Evolutionary conservation across 805 yeast genomes (phyloP), one percentile per base, ranked within the genome.

Genomic region (Nakazawaea wyomingensis): DNA sequence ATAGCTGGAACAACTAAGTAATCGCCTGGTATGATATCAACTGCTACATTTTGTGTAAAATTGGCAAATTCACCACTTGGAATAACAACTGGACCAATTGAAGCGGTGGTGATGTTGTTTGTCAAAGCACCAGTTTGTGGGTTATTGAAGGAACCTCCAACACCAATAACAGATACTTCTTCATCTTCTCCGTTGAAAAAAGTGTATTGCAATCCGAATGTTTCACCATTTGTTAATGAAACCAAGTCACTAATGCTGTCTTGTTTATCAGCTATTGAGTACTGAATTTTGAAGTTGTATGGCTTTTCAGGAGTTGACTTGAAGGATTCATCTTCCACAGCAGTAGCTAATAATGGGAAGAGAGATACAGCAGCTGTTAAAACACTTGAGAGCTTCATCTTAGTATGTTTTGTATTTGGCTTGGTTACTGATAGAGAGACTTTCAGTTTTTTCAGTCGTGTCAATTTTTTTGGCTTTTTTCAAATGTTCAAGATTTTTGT

Each of bases 21-120:
- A 50, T 70, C 70, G 32, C 70, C 74, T 28, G 86, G 78, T 16
- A 65, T 63, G 46, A 87, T 63, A 52, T 74, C 76, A 53, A 85
- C 66, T 24, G 75, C 73, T 39, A 88, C 59, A 39, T 68, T 69
- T 63, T 86, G 95, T 35, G 65, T 66, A 57, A 87, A 77, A 17
- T 55, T 53, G 14, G 59, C 66, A 13, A 69, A 50, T 47, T 73
- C 72, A 36, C 82, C 81, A 4, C 79, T 63, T 16, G 60, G 65
- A 44, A 82, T 65, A 7, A 58, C 51, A 40, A 80, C 47, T 14
- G 89, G 87, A 13, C 85, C 90, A 43, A 84, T 60, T 43, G 74
- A 67, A 39, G 79, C 74, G 41, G 78, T 74, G 20, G 93, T 78
- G 57, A 86, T 67, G 59, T 85, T 85, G 50, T 81, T 78, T 22